A percentile compares a stretch with the other conserved stretches of the same genome.
Conservation (phyloP, 2,329 filamentous ascomycete species). For the Claviceps cyperi region DNA sequence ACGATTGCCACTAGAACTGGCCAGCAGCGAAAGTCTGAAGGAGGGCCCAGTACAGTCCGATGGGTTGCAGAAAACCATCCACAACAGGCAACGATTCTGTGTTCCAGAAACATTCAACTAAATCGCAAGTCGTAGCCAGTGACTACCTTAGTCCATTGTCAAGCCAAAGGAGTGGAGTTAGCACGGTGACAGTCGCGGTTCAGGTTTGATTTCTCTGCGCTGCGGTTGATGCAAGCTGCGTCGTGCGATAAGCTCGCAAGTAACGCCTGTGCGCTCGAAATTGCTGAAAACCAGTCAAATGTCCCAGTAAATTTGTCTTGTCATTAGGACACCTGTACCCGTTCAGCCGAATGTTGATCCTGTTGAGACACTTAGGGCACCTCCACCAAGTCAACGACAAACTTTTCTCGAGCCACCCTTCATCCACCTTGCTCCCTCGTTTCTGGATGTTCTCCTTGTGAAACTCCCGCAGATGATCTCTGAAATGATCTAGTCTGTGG, state of each 20-base stretch:
- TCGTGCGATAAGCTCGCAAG: background rate
- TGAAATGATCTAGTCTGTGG: slow-evolving; percentile 39
- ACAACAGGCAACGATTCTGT: background rate
- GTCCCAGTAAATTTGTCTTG: slow-evolving; percentile 15
- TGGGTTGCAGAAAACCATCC: background rate
- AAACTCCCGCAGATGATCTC: slow-evolving; percentile 40
- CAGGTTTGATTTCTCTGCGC: no score
- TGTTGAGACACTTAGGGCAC: slow-evolving; percentile 35
- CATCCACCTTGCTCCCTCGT: slow-evolving; percentile 23
- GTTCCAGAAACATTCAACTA: background rate
- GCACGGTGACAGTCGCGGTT: no score
- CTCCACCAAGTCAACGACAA: slow-evolving; percentile 35
- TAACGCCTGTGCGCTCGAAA: no score
- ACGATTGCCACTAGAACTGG: no score
- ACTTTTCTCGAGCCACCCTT: slow-evolving; percentile 25
- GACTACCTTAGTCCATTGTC: background rate
- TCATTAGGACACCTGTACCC: slow-evolving; percentile 34
- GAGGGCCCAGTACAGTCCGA: background rate
- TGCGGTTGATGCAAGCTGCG: background rate
- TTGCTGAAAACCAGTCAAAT: background rate
- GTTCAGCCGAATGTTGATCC: slow-evolving; percentile 25
- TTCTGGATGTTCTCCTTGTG: slow-evolving; percentile 41
- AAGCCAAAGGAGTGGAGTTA: background rate
- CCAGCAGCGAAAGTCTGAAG: no score
- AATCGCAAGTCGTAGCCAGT: background rate